Conservation (phyloP, 2,329 filamentous ascomycete genomes). For the Trichoderma koningii region DNA sequence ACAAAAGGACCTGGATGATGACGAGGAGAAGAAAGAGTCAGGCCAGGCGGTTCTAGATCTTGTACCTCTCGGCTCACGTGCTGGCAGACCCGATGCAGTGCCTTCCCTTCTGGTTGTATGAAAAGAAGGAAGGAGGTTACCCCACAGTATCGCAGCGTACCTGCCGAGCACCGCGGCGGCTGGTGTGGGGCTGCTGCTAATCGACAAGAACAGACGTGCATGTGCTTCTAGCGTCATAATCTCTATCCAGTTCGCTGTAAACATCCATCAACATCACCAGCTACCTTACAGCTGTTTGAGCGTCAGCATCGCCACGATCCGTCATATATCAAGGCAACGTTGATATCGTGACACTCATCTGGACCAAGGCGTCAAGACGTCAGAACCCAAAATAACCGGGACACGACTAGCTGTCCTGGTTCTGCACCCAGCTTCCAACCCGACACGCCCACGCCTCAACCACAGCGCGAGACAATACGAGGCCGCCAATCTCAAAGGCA, state of each 20-base stretch:
- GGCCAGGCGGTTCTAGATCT: constrained; percentile 1
- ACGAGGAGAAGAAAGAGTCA: background rate
- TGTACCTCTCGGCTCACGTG: background rate
- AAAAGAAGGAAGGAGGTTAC: background rate
- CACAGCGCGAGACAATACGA: constrained; percentile 10
- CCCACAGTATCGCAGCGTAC: constrained; percentile 12
- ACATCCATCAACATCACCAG: constrained; percentile 9
- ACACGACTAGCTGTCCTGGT: background rate
- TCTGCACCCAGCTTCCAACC: background rate
- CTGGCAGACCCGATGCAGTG: background rate
- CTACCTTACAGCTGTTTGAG: background rate
- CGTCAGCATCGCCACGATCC: background rate
- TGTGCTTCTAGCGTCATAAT: background rate
- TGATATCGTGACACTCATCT: background rate
- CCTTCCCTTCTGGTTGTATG: background rate
- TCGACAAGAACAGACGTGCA: constrained; percentile 2
- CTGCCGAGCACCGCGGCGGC: constrained; percentile 17
- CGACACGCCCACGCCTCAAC: background rate
- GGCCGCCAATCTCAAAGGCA: constrained; percentile 1
- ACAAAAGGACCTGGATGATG: background rate
- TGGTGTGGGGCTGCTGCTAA: constrained; percentile 9
- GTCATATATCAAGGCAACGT: background rate
- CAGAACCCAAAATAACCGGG: background rate
- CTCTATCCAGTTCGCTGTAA: background rate
- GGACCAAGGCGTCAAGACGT: background rate